Conservation (phyloP, 1,284 basidiomycete genomes). For the Mycena sp. region DNA sequence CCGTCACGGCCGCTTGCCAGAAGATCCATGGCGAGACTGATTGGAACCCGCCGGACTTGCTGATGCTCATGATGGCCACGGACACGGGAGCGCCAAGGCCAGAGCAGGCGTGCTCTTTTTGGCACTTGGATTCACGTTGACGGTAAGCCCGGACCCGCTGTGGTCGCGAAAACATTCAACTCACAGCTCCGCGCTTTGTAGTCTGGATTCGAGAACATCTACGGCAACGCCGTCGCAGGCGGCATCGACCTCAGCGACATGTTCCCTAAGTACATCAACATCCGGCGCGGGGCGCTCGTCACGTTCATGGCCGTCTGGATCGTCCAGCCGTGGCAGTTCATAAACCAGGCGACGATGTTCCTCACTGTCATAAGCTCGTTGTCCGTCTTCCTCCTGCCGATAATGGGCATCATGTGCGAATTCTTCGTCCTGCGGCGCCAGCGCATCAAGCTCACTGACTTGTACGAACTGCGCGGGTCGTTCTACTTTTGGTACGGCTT, state of each 20-base stretch:
- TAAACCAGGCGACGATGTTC: slow-evolving; percentile 33
- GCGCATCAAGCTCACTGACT: slow-evolving; percentile 12
- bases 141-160: not conserved
- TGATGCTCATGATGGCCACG: slow-evolving; percentile 31
- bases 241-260: no score
- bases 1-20: slow-evolving; percentile 29
- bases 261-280: slow-evolving; percentile 36
- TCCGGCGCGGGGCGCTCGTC: slow-evolving; percentile 34
- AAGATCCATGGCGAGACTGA: slow-evolving; percentile 30
- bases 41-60: slow-evolving; percentile 34
- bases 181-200: not conserved
- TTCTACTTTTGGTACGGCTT: slow-evolving; percentile 31
- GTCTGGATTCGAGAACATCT: slow-evolving; percentile 31
- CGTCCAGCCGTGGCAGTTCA: slow-evolving; percentile 33
- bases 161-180: no score
- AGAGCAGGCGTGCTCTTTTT: slow-evolving; percentile 31
- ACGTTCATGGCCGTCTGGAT: slow-evolving; percentile 32
- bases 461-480: slow-evolving; percentile 17
- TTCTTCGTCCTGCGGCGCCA: slow-evolving; percentile 18
- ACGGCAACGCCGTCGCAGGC: slow-evolving; percentile 33
- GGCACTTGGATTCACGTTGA: slow-evolving; percentile 29
- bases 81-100: slow-evolving; percentile 27
- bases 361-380: slow-evolving; percentile 32
- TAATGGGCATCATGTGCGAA: slow-evolving; percentile 30
- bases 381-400: slow-evolving; percentile 33